Base-by-base conservation (phyloP, 2,329 filamentous ascomycete species). In the Fusarium cicatricum region DNA sequence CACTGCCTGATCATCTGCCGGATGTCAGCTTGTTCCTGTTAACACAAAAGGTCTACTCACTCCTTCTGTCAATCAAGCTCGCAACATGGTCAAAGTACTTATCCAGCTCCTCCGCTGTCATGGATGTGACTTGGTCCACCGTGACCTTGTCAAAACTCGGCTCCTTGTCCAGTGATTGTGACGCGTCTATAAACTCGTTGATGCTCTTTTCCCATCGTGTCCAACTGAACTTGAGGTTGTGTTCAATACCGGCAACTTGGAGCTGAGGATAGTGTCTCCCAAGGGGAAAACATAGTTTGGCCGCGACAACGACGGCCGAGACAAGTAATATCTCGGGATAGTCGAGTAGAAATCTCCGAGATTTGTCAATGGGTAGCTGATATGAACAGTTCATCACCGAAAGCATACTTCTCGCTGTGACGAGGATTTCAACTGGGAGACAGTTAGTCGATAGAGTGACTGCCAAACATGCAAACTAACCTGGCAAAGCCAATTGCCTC, bases 241-340 rank as follows among this genome's bases (percentile, higher is more conserved):
- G 68, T 57, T 46, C 70, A 16, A 31, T 23, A 31, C 26, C 19
- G 16, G 42, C 44, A n/a, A 34, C 40, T 23, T 41, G 42, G 17
- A 67, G 45, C 15, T 78, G 79, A 31, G 70, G 73, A 8, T 81
- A 82, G 62, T 79, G 67, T 17, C 78, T 77, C 66, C 91, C 86
- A 38, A 97, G 85, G 0, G 94, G 91, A 66, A 91, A 92, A 16
- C 90, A 79, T 3, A 97, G 73, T 67, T 97, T 97, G 4, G 89
- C 86, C 4, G 90, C 86, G 12, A 96, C 81, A 3, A 97, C 78
- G 4, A 97, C 73, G 4, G 91, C 77, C 4, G 87, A 81, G 50
- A 92, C 79, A 1, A 97, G 76, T 37, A 90, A 84, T 6, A 90
- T 78, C 68, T 98, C 95, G 0, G 95, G 92, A 58, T 89, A 83